phyloP scores from a whole-genome alignment of 306 rosid species.

The Prosopis cineraria region DNA sequence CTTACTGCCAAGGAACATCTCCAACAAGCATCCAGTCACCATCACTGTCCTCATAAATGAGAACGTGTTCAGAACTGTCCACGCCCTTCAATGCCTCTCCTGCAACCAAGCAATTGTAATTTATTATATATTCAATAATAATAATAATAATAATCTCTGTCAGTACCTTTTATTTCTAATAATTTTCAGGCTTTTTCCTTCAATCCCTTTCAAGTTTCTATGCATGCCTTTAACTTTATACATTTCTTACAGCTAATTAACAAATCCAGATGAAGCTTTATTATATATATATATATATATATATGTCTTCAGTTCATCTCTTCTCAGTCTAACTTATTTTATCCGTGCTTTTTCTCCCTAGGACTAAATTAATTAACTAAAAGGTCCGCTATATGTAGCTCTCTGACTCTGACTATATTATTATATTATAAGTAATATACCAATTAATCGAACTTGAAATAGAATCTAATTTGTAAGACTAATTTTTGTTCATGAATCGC shows the following conservation, averaged over 20 bases:
- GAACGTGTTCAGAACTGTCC: conserved; percentile 56
- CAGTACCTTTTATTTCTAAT: neutral
- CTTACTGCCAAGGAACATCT: conserved; percentile 89
- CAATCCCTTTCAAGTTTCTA: neutral
- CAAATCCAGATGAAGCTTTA: neutral
- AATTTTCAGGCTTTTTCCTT: neutral
- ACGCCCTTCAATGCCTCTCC: conserved; percentile 65
- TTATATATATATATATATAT: neutral
- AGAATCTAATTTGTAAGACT: neutral
- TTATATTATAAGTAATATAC: neutral
- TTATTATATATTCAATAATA: too few species aligned
- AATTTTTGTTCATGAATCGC: neutral
- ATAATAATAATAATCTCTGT: neutral
- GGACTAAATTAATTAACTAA: neutral
- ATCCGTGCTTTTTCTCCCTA: neutral
- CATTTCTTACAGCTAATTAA: neutral
- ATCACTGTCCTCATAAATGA: conserved; percentile 83
- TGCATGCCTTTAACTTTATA: neutral
- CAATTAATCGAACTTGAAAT: neutral
- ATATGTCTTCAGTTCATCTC: neutral
- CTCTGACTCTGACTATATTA: too few species aligned
- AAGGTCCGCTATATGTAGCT: neutral
- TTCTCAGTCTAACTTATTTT: neutral
- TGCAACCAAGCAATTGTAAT: conserved; percentile 33
- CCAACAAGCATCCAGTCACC: conserved; percentile 89